Base-by-base conservation (phyloP, 2,329 filamentous ascomycete genomes). In the Stachybotrys chlorohalonatus region DNA sequence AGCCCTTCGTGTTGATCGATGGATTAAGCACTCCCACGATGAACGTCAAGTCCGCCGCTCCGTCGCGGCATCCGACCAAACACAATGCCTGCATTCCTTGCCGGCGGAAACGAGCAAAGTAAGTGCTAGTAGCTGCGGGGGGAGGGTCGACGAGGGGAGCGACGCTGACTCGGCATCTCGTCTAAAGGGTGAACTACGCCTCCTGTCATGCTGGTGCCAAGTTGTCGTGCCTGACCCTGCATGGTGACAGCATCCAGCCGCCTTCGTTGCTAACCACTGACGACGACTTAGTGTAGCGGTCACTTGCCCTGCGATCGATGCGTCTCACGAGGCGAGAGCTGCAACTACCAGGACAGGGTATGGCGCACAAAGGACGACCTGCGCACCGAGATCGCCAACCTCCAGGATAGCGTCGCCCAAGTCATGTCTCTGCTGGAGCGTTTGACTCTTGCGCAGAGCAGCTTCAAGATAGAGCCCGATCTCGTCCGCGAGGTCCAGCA, bases 331-430 rank as follows among this genome's bases (percentile, higher is more conserved):
- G 52, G 46, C 30, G 45, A 47, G 7, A 17, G 16, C 11, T 53
- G 52, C 30, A 53, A 6, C 45, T 53, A 53, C 46, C 52, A 53
- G 46, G 52, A 53, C 45, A 45, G 52, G 16, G 46, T 53, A 6
- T 53, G 52, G 52, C 42, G 52, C 24, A 53, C 52, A 15, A 53
- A 53, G 46, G 52, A 53, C 45, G 52, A 53, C 46, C 16, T 53
- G 46, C 45, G 52, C 9, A 49, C 52, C 46, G 52, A 53, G 24
- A 53, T 53, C 7, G 17, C 45, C 17, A 53, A 49, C 8, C 52
- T 53, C 7, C 52, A 53, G 31, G 52, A 53, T 24, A 46, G 52
- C 30, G 52, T 53, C 30, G 16, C 45, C 24, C 45, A 53, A 30
- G 47, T 49, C n/a, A 15, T 53, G 16, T 8, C 45, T 7, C 52